Conservation (phyloP, 257 asterid species). For the Orobanche coerulescens region DNA sequence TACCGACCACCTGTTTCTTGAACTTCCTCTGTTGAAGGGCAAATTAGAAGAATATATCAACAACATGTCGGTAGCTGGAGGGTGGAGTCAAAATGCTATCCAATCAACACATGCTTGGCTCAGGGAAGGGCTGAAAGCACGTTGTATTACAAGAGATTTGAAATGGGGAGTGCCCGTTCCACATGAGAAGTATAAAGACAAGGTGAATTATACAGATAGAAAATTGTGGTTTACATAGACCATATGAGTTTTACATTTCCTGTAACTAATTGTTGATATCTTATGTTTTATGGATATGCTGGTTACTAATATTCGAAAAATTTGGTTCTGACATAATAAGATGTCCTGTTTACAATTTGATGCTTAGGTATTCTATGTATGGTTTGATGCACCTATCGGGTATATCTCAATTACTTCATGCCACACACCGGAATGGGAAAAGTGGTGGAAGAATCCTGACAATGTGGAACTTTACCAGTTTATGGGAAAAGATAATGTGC, state of each 20-base stretch:
- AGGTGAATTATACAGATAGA: constrained; percentile 43
- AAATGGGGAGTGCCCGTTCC: constrained; percentile 99
- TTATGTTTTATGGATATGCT: constrained; percentile 4
- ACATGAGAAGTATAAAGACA: constrained; percentile 64
- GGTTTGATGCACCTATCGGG: constrained; percentile 99
- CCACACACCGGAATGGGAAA: constrained; percentile 93
- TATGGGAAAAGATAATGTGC: constrained; percentile 99
- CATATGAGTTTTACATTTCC: background rate
- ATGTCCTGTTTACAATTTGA: constrained; percentile 17
- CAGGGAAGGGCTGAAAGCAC: constrained; percentile 63
- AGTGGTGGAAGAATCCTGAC: constrained; percentile 99
- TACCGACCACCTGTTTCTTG: constrained; percentile 83
- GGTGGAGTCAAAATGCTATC: constrained; percentile 96
- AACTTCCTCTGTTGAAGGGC: constrained; percentile 74
- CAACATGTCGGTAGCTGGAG: constrained; percentile 68
- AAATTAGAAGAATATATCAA: constrained; percentile 55
- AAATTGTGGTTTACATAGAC: constrained; percentile 3
- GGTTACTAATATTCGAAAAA: background rate
- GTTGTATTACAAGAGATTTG: constrained; percentile 89
- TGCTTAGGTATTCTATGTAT: constrained; percentile 87
- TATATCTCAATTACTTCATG: constrained; percentile 87
- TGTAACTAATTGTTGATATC: constrained; percentile 4
- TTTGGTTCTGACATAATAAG: background rate
- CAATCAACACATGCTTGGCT: constrained; percentile 85
- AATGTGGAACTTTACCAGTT: constrained; percentile 92